Evolutionary conservation across 148 eudicot genomes (phyloP).

Genomic region (Euryodendron excelsum): DNA sequence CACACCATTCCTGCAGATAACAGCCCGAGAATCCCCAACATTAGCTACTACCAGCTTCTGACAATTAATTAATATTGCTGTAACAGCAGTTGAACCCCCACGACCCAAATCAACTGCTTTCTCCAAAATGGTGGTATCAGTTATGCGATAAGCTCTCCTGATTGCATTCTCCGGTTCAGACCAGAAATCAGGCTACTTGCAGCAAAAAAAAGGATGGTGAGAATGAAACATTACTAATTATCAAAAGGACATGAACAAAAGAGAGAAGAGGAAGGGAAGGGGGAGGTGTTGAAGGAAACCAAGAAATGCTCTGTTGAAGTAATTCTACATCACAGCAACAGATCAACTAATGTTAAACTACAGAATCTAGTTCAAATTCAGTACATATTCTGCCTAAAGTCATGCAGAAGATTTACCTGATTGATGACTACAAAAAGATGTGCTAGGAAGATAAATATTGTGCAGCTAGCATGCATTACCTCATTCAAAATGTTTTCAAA

Average conservation of each 20-base stretch:
- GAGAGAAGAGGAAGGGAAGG: neutral
- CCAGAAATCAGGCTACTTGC: slow-evolving; percentile 81
- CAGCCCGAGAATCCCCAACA: slow-evolving; percentile 91
- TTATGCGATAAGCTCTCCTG: slow-evolving; percentile 66
- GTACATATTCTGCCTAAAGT: neutral
- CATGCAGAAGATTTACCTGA: neutral
- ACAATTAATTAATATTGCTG: slow-evolving; percentile 79
- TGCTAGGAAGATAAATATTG: neutral
- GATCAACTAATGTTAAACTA: too few relatives aligned
- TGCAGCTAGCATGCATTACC: slow-evolving; percentile 35
- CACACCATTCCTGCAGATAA: slow-evolving; percentile 70
- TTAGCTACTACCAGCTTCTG: slow-evolving; percentile 87
- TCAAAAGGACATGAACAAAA: neutral
- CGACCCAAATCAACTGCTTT: slow-evolving; percentile 66
- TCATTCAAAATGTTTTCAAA: slow-evolving; percentile 74
- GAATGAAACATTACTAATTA: neutral
- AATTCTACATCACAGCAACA: too few relatives aligned
- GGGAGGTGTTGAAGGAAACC: too few relatives aligned
- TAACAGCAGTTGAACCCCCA: slow-evolving; percentile 95
- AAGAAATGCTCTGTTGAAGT: too few relatives aligned
- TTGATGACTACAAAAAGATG: neutral
- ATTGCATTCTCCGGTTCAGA: slow-evolving; percentile 64
- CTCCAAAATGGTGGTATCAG: slow-evolving; percentile 66
- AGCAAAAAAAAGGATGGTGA: slow-evolving; percentile 3
- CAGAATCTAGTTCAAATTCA: too few relatives aligned